Base-by-base conservation (phyloP, 345 rosid genomes). In the Eucalyptus viminalis region DNA sequence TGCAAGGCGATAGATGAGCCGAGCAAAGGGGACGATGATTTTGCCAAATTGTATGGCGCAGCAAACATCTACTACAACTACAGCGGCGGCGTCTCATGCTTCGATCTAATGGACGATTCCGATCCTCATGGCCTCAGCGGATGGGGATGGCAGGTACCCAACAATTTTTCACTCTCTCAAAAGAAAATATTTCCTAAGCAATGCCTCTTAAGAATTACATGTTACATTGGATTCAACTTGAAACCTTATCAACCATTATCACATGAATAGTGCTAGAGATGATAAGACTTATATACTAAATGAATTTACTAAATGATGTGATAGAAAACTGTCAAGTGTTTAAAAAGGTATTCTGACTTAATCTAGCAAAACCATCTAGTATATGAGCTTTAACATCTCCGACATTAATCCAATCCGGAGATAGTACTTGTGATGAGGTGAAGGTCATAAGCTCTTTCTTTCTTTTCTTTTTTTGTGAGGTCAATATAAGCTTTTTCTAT, bases 1-100 rank as follows among this genome's bases (percentile, higher is more conserved):
- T 95, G 97, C 87, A 92, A 91, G 86, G 95, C 94, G 9, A 92
- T 95, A 14, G 95, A 95, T 53, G 94, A 95, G 91, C 92, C 94
- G 5, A 89, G 43, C 89, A 89, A 90, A 2, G 95, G 94, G 25
- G 92, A 90, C 29, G 93, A 94, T 86, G 92, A 91, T 15, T 93
- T 94, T 11, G 93, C 90, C 14, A 95, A 94, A 88, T 76, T 94
- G 89, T 88, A 94, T 54, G 92, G 91, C 62, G 95, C 95, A 5
- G 95, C 94, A 9, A 93, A 88, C 86, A 83, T 95, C 11, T 95
- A 93, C 89, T 93, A 94, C 89, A 94, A 95, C 91, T 91, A 87
- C 91, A 90, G 56, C 54, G 95, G 96, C 86, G 69, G 80, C 5
- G 92, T 92, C 88, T 88, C 92, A 80, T 95, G 97, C 90, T 94